These are phyloP conservation scores for Saccharomycopsis fermentans DNA, from an alignment of 805 yeast genomes.

Conservation along the genomic window DNA sequence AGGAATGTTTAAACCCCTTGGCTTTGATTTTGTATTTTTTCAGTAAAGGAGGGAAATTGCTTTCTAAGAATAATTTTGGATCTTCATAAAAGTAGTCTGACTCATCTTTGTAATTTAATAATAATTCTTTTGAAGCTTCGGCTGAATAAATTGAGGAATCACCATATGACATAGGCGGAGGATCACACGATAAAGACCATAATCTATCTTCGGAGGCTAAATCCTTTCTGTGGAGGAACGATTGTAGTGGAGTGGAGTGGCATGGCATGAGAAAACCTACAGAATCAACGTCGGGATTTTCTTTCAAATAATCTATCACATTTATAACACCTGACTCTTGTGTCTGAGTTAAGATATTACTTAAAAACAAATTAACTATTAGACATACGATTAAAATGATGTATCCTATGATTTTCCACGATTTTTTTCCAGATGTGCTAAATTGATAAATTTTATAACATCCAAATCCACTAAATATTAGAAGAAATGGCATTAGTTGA, in stretches of 20 bases:
- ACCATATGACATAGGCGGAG: slow-evolving; percentile 40
- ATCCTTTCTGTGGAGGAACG: slow-evolving; percentile 57
- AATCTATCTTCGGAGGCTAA: slow-evolving; percentile 32
- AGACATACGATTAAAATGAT: slow-evolving; percentile 21
- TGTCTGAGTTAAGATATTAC: slow-evolving; percentile 45
- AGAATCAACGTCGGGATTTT: slow-evolving; percentile 32
- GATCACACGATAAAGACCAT: slow-evolving; percentile 88
- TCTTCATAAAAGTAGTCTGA: slow-evolving; percentile 74
- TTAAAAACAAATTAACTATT: slow-evolving; percentile 32
- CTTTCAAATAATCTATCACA: slow-evolving; percentile 45
- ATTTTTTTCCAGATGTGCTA: neutral
- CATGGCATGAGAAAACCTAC: slow-evolving; percentile 90
- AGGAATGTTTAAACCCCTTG: slow-evolving; percentile 29
- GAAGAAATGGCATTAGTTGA: slow-evolving; percentile 70
- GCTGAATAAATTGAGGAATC: neutral
- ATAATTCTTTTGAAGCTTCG: slow-evolving; percentile 20
- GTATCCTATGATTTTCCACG: slow-evolving; percentile 16
- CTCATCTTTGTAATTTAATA: slow-evolving; percentile 62
- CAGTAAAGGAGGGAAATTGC: slow-evolving; percentile 37
- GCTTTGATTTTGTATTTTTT: slow-evolving; percentile 21
- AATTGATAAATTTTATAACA: slow-evolving; percentile 11
- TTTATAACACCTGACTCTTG: slow-evolving; percentile 84
- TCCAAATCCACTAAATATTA: slow-evolving; percentile 40
- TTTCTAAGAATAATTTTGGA: slow-evolving; percentile 46
- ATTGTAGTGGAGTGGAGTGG: slow-evolving; percentile 94